A percentile compares a stretch with the other conserved stretches of the same genome.
phyloP scores from a whole-genome alignment of 1,284 basidiomycete species.

The Leccinum griseonigrum region DNA sequence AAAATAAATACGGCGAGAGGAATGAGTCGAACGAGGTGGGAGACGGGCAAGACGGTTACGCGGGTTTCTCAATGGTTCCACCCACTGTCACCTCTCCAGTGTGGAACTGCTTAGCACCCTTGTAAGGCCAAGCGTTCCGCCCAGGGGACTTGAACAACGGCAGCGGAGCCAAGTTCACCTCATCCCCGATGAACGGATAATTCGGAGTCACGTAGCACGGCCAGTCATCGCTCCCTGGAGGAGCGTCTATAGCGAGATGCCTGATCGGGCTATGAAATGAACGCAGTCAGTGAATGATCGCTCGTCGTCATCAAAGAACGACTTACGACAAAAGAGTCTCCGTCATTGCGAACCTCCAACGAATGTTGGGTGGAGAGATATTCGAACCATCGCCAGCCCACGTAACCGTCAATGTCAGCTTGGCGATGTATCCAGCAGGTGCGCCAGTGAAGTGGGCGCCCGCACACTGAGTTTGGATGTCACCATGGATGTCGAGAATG shows the following conservation, averaged over 20 bases:
- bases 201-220: conserved; percentile 3
- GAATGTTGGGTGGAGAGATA: background rate
- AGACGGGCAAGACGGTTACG: background rate
- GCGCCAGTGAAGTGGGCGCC: conserved; percentile 16
- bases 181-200: conserved; percentile 10
- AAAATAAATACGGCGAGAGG: background rate
- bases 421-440: background rate
- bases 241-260: background rate
- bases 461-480: background rate
- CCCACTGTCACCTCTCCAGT: conserved; percentile 5
- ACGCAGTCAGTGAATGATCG: too few species aligned
- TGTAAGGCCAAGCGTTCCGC: conserved; percentile 7
- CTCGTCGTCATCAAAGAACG: too few species aligned
- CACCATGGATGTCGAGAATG: background rate
- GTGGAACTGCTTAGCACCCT: background rate
- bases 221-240: conserved; percentile 5
- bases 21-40: background rate
- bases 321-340: background rate
- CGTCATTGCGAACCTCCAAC: background rate
- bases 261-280: conserved; percentile 2
- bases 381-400: conserved; percentile 5
- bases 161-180: conserved; percentile 10
- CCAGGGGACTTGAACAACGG: conserved; percentile 1
- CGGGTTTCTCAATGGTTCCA: background rate
- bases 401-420: conserved; percentile 16